phyloP scores from a whole-genome alignment of 805 yeast genomes.

The Ogataea paradorogensis region DNA sequence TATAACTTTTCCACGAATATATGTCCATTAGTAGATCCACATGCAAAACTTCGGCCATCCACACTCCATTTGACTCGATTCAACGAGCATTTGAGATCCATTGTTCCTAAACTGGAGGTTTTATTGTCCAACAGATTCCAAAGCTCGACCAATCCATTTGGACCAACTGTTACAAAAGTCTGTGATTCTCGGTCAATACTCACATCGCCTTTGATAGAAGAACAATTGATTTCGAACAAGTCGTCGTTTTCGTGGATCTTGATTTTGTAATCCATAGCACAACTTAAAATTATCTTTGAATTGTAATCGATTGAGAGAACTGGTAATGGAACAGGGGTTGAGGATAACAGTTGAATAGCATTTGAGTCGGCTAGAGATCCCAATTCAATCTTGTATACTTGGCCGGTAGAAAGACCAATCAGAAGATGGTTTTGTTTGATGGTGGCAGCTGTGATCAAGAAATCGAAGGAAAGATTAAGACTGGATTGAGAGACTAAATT shows the following conservation, averaged over 20 bases:
- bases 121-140: conserved; percentile 36
- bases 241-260: conserved; percentile 4
- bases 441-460: conserved; percentile 19
- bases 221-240: conserved; percentile 2
- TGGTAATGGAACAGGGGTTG: conserved; percentile 11
- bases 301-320: conserved; percentile 20
- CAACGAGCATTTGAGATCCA: conserved; percentile 22
- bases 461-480: conserved; percentile 9
- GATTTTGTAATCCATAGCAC: conserved; percentile 15
- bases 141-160: conserved; percentile 22
- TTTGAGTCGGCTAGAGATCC: conserved; percentile 12
- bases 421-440: conserved; percentile 21
- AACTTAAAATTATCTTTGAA: conserved; percentile 5
- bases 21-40: conserved; percentile 29
- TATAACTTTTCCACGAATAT: conserved; percentile 6
- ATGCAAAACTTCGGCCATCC: conserved; percentile 8
- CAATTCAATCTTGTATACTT: conserved; percentile 15
- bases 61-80: conserved; percentile 17
- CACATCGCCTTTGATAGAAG: conserved; percentile 13
- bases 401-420: conserved; percentile 26
- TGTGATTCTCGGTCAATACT: conserved; percentile 6
- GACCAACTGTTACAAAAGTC: conserved; percentile 16
- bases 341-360: conserved; percentile 8
- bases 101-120: conserved; percentile 25
- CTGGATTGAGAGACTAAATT: conserved; percentile 15